These are phyloP conservation scores for Lipomyces sp. DNA, from an alignment of 805 yeast species.

Conservation along the genomic window DNA sequence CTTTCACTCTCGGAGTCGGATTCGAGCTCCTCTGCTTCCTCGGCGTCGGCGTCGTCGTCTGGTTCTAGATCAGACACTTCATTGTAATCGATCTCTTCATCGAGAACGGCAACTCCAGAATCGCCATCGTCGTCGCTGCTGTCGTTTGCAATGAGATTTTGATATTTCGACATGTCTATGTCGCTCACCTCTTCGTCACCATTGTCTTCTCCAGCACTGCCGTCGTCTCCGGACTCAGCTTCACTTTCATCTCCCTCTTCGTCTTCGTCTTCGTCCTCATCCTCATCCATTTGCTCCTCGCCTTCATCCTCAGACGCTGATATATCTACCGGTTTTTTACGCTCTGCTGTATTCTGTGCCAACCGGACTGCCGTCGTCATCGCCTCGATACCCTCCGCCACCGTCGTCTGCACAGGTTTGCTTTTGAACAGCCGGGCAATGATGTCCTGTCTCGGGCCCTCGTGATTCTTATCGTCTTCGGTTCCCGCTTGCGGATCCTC, in stretches of 20 bases:
- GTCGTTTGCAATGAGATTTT: not conserved
- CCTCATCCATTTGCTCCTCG: not conserved
- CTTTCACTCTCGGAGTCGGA: slow-evolving; percentile 7
- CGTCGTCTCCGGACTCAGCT: not conserved
- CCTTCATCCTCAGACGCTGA: not conserved
- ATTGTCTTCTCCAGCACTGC: not conserved
- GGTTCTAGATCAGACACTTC: slow-evolving; percentile 8
- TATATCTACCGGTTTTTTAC: not conserved
- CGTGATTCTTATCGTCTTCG: slow-evolving; percentile 1
- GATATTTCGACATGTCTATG: not conserved
- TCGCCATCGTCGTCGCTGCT: slow-evolving; percentile 24
- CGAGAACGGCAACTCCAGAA: slow-evolving; percentile 30
- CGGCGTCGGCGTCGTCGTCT: slow-evolving; percentile 33
- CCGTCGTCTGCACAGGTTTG: slow-evolving; percentile 23
- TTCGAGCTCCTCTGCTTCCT: too few relatives aligned
- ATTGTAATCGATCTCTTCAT: slow-evolving; percentile 6
- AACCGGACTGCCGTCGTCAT: slow-evolving; percentile 18
- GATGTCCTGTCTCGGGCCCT: slow-evolving; percentile 24
- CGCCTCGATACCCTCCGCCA: slow-evolving; percentile 13
- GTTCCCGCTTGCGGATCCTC: slow-evolving; percentile 5
- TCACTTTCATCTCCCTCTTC: not conserved
- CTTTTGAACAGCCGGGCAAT: slow-evolving; percentile 30
- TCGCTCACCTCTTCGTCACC: slow-evolving; percentile 1
- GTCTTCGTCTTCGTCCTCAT: slow-evolving; percentile 1
- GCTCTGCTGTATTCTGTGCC: slow-evolving; percentile 18